phyloP scores from a whole-genome alignment of 2,329 filamentous ascomycete genomes.

The Leptographium radiaticola region DNA sequence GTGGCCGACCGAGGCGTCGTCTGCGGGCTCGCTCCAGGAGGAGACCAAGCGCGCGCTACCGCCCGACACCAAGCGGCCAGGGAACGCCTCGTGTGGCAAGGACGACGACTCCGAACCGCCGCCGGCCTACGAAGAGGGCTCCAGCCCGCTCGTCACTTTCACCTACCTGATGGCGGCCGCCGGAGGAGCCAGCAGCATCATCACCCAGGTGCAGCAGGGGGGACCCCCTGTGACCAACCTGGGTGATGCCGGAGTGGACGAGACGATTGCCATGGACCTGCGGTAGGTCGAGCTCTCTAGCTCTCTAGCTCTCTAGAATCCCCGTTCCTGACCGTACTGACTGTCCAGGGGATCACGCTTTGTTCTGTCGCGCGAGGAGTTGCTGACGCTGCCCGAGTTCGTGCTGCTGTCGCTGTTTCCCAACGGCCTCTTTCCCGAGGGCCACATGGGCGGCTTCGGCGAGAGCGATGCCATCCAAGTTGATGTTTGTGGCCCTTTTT shows the following conservation, averaged over 20 bases:
- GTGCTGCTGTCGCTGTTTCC: constrained; percentile 95
- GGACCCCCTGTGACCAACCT: constrained; percentile 81
- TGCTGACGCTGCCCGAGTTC: constrained; percentile 92
- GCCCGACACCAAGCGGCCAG: constrained; percentile 16
- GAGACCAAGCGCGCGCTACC: constrained; percentile 39
- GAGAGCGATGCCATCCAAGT: constrained; percentile 94
- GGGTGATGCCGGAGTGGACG: constrained; percentile 74
- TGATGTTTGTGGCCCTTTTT: constrained; percentile 48
- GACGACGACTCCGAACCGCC: constrained; percentile 81
- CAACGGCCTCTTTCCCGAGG: constrained; percentile 94
- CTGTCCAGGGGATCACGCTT: constrained; percentile 73
- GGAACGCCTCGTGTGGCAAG: constrained; percentile 43
- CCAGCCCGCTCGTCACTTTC: constrained; percentile 83
- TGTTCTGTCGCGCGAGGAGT: constrained; percentile 84
- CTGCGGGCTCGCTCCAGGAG: constrained; percentile 28
- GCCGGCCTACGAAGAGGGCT: constrained; percentile 90
- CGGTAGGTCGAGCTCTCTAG: constrained; percentile 44
- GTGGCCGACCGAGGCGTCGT: constrained; percentile 39
- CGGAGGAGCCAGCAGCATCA: constrained; percentile 94
- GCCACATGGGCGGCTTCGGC: constrained; percentile 84
- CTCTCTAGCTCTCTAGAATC: too few relatives aligned
- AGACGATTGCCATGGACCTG: constrained; percentile 89
- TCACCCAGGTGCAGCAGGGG: constrained; percentile 95
- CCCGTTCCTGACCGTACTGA: background rate
- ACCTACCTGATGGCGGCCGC: constrained; percentile 96